Conservation (phyloP, 228 moss, liverwort and hornwort species). For the Sphagnum magellanicum region DNA sequence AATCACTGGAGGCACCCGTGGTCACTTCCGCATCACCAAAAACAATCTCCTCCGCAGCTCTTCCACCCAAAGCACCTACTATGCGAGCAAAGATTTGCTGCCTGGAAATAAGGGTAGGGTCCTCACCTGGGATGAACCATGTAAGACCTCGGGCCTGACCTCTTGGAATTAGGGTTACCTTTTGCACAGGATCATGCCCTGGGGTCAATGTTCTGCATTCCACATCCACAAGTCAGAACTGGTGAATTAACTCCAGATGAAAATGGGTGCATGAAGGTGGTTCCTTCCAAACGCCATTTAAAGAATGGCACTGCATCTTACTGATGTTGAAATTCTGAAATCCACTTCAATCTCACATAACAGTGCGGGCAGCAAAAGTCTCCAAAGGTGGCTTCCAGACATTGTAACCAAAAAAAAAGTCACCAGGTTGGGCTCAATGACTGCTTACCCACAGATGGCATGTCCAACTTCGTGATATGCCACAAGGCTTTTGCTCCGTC, state of each 20-base stretch:
- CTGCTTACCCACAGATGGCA: conserved; percentile 44
- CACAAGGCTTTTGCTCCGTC: conserved; percentile 47
- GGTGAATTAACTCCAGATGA: too few species aligned
- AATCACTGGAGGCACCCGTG: conserved; percentile 52
- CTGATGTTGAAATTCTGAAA: too few species aligned
- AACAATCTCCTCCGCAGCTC: conserved; percentile 49
- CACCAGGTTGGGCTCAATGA: not conserved
- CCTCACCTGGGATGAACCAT: conserved; percentile 61
- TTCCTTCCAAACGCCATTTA: too few species aligned
- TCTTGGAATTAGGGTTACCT: conserved; percentile 54
- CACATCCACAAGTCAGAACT: not conserved
- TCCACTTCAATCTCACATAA: too few species aligned
- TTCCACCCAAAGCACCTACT: conserved; percentile 53
- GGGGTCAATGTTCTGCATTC: conserved; percentile 46
- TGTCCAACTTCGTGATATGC: conserved; percentile 65
- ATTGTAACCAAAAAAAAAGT: conserved; percentile 13
- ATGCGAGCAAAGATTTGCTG: conserved; percentile 55
- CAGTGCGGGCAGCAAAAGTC: too few species aligned
- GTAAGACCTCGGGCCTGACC: conserved; percentile 57
- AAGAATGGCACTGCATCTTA: too few species aligned
- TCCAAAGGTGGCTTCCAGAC: not conserved
- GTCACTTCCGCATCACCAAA: conserved; percentile 54
- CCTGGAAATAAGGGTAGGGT: conserved; percentile 46
- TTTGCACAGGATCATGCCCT: conserved; percentile 53
- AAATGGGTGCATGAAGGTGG: too few species aligned